Evolutionary conservation across 73 alveolate genomes (phyloP), one percentile per base, ranked within the genome.

Genomic region (Paramecium biaurelia): DNA sequence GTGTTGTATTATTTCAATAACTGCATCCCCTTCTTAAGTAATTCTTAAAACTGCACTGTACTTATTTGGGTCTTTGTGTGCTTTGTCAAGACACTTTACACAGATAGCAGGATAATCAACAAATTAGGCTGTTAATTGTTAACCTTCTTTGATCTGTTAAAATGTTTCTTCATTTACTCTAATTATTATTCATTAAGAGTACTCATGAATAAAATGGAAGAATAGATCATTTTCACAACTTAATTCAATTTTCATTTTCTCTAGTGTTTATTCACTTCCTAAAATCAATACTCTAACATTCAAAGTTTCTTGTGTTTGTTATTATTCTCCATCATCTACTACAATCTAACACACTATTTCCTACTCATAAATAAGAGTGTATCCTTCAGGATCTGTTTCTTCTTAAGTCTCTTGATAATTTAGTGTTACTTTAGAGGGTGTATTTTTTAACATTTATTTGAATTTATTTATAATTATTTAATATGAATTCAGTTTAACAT

Each of bases 101-200:
- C 94, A 89, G 28, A 89, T 89, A 24, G 94, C 94, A 42, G 94
- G 94, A 49, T 89, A 89, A 70, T 89, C 94, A 12, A 70, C 70
- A 53, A 89, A 89, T 24, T 32, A 35, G 41, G 76, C 49, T 43
- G 85, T 89, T 30, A 89, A 30, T 26, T 67, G 26, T 28, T 89
- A 38, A 12, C 45, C 89, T 45, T 70, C 94, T 53, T 89, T 89
- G 18, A 89, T 89, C 58, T 63, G 37, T 53, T 89, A 38, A 28
- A 30, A 89, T 26, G 45, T 70, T 41, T 70, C 74, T 70, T 89
- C 85, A 53, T 89, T 72, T 41, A 82, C 94, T 20, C 94, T 89
- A 68, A 58, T 59, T 18, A 20, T 70, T 37, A 11, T 20, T 23
- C 41, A 12, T 24, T 20, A 21, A 38, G 14, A 14, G 26, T 89